phyloP scores from a whole-genome alignment of 148 eudicot genomes.

The Oxyria digyna region DNA sequence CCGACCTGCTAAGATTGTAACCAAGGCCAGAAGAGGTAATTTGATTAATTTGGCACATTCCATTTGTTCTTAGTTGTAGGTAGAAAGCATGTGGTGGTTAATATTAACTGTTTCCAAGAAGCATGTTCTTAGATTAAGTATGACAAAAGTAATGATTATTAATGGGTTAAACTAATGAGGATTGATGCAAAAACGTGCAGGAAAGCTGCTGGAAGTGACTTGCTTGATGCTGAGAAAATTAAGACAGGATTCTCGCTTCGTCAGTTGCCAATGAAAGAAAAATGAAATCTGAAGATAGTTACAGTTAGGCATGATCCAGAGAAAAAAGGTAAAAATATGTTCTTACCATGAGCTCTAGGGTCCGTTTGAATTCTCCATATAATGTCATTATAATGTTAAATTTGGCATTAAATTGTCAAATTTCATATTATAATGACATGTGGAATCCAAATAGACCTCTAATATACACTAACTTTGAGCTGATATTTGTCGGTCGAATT shows the following conservation, averaged over 20 bases:
- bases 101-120: not conserved
- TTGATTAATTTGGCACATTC: not conserved
- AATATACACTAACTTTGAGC: not conserved
- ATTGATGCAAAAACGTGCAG: not conserved
- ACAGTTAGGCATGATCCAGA: not conserved
- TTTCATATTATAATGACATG: too few relatives aligned
- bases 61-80: not conserved
- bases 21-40: slow-evolving; percentile 65
- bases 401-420: too few relatives aligned
- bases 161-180: not conserved
- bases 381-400: too few relatives aligned
- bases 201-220: slow-evolving; percentile 12
- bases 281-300: not conserved
- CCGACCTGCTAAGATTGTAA: slow-evolving; percentile 27
- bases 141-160: too few relatives aligned
- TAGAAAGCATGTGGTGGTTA: not conserved
- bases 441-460: too few relatives aligned
- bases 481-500: not conserved
- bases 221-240: slow-evolving; percentile 6
- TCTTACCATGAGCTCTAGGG: too few relatives aligned
- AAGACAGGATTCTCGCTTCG: slow-evolving; percentile 8
- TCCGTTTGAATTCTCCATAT: too few relatives aligned
- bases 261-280: not conserved
- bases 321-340: not conserved
- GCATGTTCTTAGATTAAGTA: not conserved